phyloP scores from a whole-genome alignment of 2,329 filamentous ascomycete genomes.

The Fusarium austroafricanum region DNA sequence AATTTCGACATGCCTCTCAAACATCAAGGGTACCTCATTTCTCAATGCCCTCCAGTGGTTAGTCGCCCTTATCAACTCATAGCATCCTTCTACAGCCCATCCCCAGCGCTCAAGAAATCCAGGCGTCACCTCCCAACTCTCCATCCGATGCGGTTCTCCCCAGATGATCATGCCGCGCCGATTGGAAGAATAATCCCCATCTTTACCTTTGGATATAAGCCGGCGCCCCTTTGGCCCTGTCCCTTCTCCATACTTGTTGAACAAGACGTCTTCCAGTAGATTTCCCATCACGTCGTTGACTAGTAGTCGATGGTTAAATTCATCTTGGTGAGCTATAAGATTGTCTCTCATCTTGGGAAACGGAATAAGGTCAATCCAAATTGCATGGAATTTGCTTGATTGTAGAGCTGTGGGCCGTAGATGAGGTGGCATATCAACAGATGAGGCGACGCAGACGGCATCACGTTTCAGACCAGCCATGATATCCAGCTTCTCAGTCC shows the following conservation, averaged over 20 bases:
- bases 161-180: slow-evolving; percentile 4
- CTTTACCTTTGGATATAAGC: neutral
- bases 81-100: slow-evolving; percentile 8
- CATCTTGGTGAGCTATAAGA: neutral
- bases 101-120: slow-evolving; percentile 14
- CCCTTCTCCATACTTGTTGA: slow-evolving; percentile 15
- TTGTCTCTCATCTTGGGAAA: slow-evolving; percentile 10
- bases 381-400: neutral
- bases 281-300: slow-evolving; percentile 7
- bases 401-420: slow-evolving; percentile 7
- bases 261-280: slow-evolving; percentile 5
- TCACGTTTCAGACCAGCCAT: slow-evolving; percentile 12
- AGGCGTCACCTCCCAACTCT: slow-evolving; percentile 14
- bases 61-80: slow-evolving; percentile 7
- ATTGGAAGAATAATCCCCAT: neutral
- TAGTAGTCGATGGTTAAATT: slow-evolving; percentile 7
- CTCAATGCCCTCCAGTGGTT: slow-evolving; percentile 14
- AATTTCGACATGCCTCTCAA: neutral
- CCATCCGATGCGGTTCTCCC: slow-evolving; percentile 1
- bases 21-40: neutral
- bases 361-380: slow-evolving; percentile 11
- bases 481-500: slow-evolving; percentile 1
- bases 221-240: neutral
- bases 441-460: slow-evolving; percentile 1
- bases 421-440: neutral